Conservation (phyloP, 2,329 filamentous ascomycete species). For the Chalara sp. region DNA sequence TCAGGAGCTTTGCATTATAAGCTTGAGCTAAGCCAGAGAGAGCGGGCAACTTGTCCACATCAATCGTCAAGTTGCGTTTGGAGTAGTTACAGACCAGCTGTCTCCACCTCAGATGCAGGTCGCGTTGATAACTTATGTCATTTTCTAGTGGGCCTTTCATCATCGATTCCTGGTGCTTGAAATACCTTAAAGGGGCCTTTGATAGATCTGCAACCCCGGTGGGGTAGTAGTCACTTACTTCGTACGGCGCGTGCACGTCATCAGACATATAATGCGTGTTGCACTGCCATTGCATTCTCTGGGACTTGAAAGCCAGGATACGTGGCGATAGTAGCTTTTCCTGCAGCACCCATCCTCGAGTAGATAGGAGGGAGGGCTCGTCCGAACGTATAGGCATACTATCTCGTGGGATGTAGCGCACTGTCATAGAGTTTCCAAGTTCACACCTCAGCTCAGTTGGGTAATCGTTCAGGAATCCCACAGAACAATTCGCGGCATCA, state of each 20-base stretch:
- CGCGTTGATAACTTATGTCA: too few relatives aligned
- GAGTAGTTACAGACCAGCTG: neutral
- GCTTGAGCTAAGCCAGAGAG: neutral
- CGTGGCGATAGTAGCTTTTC: slow-evolving; percentile 2
- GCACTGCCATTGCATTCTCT: neutral
- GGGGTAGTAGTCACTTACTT: too few relatives aligned
- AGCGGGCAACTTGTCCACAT: neutral
- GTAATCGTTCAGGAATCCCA: neutral
- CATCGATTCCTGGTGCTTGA: too few relatives aligned
- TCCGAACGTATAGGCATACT: neutral
- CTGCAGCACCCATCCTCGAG: slow-evolving; percentile 10
- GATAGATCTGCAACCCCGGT: too few relatives aligned
- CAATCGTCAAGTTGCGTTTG: neutral
- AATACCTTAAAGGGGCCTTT: too few relatives aligned
- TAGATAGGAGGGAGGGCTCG: neutral
- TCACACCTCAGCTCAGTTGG: neutral
- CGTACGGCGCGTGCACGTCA: too few relatives aligned
- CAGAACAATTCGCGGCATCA: neutral
- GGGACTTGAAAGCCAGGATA: slow-evolving; percentile 7
- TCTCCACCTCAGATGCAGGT: neutral
- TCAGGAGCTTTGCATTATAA: too few relatives aligned
- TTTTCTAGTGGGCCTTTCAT: too few relatives aligned
- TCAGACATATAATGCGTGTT: too few relatives aligned
- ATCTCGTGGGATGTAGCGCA: neutral
- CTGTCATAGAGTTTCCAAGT: neutral